Evolutionary conservation across 495 filamentous ascomycete species (phyloP), one percentile per base, ranked within the genome.

Genomic region (Penicillium waksmanii): DNA sequence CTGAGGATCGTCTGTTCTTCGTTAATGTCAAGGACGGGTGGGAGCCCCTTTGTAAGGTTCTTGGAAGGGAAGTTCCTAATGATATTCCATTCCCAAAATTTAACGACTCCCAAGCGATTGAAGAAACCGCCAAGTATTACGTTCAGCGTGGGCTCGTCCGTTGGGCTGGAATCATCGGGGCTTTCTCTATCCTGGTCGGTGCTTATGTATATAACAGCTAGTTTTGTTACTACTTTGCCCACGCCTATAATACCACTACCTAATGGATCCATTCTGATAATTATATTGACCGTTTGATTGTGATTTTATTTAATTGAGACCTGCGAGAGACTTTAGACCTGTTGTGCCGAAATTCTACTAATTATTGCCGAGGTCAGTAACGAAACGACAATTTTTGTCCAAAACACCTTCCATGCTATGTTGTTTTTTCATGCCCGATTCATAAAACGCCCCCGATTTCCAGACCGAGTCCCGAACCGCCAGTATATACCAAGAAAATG

Each of bases 31-130:
- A 68, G 56, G 74, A 79, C 52, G 81, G 81, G 4, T 84, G 80
- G 80, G 77, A 57, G 47, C 81, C 79, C 6, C 59, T 83, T 33
- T 82, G 81, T 65, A 65, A 72, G 54, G 81, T 78, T 36, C 60
- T 83, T 13, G 74, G 66, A 6, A 75, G 76, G 42, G 67, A 74
- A 0, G 56, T 72, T 5, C 80, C 81, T 0, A 27, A 44, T 33
- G 66, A 67, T 35, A 60, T 69, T 0, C 56, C 66, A 12, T 81
- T 84, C 43, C 82, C 80, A n/a, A 58, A 46, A 3, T 48, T 75
- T 2, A 74, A 77, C 56, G 72, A 73, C 38, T 61, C 63, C 1
- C 60, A 62, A 17, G 69, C 51, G 13, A 72, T 69, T 47, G 55
- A 61, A 27, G 50, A 51, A 15, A 64, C 57, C 0, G 54, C 61